Evolutionary conservation across 805 yeast species (phyloP).

Genomic region (Nakazawaea wickerhamii): DNA sequence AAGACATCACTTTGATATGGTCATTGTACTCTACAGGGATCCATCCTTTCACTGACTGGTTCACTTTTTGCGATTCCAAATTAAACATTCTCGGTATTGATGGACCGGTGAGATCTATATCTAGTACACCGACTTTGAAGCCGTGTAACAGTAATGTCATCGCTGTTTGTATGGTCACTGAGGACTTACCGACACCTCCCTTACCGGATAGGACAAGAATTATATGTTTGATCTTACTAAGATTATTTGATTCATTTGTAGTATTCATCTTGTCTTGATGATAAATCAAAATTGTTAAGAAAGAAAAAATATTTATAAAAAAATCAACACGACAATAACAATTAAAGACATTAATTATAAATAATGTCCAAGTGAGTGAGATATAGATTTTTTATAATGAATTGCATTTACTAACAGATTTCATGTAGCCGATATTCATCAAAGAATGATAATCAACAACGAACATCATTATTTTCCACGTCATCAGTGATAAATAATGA

Average conservation of each 20-base stretch:
- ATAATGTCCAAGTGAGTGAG: slow-evolving; percentile 11
- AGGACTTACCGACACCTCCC: slow-evolving; percentile 97
- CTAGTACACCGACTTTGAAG: slow-evolving; percentile 85
- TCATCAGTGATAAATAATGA: slow-evolving; percentile 4
- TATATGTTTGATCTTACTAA: slow-evolving; percentile 61
- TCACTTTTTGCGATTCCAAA: slow-evolving; percentile 71
- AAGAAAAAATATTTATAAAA: background rate
- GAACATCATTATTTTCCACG: slow-evolving; percentile 10
- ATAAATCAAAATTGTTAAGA: background rate
- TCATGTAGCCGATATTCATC: slow-evolving; percentile 10
- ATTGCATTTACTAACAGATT: background rate
- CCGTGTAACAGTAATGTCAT: slow-evolving; percentile 69
- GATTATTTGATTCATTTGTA: slow-evolving; percentile 26
- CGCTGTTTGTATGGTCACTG: slow-evolving; percentile 92
- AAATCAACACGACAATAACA: background rate
- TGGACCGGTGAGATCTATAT: slow-evolving; percentile 95
- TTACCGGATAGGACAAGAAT: slow-evolving; percentile 84
- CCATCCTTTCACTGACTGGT: slow-evolving; percentile 85
- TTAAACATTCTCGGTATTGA: slow-evolving; percentile 97
- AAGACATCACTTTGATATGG: slow-evolving; percentile 67
- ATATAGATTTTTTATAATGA: too few species aligned
- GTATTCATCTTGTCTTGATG: background rate
- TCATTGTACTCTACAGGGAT: slow-evolving; percentile 65
- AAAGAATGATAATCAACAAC: slow-evolving; percentile 5
- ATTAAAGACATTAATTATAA: background rate